Evolutionary conservation across 495 filamentous ascomycete genomes (phyloP).

Genomic region (Penicillium steckii): DNA sequence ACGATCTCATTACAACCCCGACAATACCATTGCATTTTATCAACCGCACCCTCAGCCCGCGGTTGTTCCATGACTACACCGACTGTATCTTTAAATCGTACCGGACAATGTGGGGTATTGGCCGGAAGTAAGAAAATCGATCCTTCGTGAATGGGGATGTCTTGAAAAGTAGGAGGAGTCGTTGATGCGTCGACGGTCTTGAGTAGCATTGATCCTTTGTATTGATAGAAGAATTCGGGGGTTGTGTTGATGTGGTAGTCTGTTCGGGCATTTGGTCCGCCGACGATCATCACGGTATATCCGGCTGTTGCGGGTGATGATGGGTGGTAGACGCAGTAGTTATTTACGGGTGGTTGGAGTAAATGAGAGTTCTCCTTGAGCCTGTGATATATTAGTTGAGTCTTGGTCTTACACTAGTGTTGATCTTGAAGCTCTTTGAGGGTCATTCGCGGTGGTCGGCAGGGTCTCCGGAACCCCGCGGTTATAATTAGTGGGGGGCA

Average conservation of each 20-base stretch:
- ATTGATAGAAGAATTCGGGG: constrained; percentile 97
- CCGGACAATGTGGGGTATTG: constrained; percentile 83
- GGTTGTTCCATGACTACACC: constrained; percentile 91
- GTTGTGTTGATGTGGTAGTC: constrained; percentile 99
- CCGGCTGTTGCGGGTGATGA: constrained; percentile 40
- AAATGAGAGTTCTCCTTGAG: constrained; percentile 89
- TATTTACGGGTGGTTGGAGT: constrained; percentile 93
- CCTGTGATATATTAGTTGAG: constrained; percentile 49
- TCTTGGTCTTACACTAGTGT: no score
- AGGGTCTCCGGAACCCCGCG: no score
- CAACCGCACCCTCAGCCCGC: constrained; percentile 64
- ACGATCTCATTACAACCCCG: constrained; percentile 65
- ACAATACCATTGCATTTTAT: constrained; percentile 87
- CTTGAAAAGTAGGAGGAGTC: constrained; percentile 60
- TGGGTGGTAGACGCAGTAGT: constrained; percentile 89
- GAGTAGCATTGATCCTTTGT: constrained; percentile 88
- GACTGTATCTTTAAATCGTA: constrained; percentile 66
- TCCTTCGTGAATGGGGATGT: constrained; percentile 87
- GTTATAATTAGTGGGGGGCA: constrained; percentile 10
- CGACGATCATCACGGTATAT: constrained; percentile 73
- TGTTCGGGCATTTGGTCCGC: constrained; percentile 91
- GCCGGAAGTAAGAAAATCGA: constrained; percentile 91
- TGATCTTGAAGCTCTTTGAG: no score
- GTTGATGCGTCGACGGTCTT: constrained; percentile 73
- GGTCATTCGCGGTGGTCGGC: not conserved